Conservation (phyloP, 140 eudicot genomes). For the Anethum foeniculum region DNA sequence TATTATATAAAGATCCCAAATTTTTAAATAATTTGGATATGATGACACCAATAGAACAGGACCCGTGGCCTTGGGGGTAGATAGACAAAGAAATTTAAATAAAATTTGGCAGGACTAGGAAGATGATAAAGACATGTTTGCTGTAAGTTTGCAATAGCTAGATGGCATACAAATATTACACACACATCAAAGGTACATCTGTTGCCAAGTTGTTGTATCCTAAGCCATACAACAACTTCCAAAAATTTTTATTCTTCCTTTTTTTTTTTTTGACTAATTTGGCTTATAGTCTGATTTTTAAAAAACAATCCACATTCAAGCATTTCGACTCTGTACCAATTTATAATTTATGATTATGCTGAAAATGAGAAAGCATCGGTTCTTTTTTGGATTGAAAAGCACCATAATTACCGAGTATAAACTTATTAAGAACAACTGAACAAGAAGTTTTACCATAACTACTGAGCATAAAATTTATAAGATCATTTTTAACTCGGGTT, state of each 20-base stretch:
- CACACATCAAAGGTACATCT: neutral
- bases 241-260: neutral
- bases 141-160: neutral
- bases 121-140: neutral
- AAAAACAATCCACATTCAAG: neutral
- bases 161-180: neutral
- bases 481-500: no score
- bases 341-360: neutral
- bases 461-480: no score
- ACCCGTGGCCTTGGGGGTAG: neutral
- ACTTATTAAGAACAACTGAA: no score
- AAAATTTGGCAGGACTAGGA: neutral
- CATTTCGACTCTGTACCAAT: neutral
- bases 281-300: neutral
- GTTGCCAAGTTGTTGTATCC: constrained; percentile 12
- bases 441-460: no score
- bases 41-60: neutral
- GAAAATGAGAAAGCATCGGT: neutral
- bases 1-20: no score
- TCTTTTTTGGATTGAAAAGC: neutral
- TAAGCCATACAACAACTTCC: neutral
- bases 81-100: neutral
- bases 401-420: neutral
- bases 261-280: no score
- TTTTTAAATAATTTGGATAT: no score